These are phyloP conservation scores for Dryadomyces sulphureus DNA, from an alignment of 2,329 filamentous ascomycete genomes.

Conservation along the genomic window DNA sequence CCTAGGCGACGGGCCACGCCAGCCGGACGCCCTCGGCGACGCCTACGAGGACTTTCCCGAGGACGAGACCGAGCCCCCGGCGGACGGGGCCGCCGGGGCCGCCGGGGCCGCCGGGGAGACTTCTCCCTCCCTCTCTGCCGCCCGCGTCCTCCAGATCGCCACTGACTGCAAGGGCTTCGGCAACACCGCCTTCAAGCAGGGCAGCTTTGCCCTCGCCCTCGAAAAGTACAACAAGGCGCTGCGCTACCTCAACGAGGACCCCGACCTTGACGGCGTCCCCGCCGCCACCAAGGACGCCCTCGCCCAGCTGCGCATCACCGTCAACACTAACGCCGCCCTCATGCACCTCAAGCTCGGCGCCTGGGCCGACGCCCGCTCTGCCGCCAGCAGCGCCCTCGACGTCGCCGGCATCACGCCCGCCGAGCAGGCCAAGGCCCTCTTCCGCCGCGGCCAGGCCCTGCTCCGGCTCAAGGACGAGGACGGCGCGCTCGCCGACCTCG, in stretches of 20 bases:
- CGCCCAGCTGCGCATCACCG: slow-evolving; percentile 60
- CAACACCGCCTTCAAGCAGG: slow-evolving; percentile 79
- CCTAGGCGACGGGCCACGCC: slow-evolving; percentile 46
- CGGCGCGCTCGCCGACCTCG: slow-evolving; percentile 57
- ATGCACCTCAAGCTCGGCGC: slow-evolving; percentile 66
- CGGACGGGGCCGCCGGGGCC: slow-evolving; percentile 38
- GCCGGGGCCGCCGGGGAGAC: slow-evolving; percentile 13
- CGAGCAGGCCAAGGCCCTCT: slow-evolving; percentile 82
- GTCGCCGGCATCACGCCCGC: slow-evolving; percentile 50
- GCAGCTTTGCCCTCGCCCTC: slow-evolving; percentile 54
- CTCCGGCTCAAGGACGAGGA: slow-evolving; percentile 75
- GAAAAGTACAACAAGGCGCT: slow-evolving; percentile 92
- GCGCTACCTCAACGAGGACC: slow-evolving; percentile 77
- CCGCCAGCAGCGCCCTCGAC: slow-evolving; percentile 59
- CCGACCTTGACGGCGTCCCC: slow-evolving; percentile 57
- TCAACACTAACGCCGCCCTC: slow-evolving; percentile 81
- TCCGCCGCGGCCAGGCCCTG: slow-evolving; percentile 64
- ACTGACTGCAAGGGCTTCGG: slow-evolving; percentile 79
- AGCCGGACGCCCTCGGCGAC: slow-evolving; percentile 71
- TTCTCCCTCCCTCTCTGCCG: slow-evolving; percentile 43
- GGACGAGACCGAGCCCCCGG: slow-evolving; percentile 41
- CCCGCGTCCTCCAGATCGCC: slow-evolving; percentile 63
- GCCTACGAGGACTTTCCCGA: slow-evolving; percentile 93
- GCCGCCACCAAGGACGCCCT: slow-evolving; percentile 52
- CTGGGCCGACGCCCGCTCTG: slow-evolving; percentile 55